Evolutionary conservation across 768 basidiomycete genomes (phyloP), one percentile per base, ranked within the genome.

Genomic region (Russula sp.): DNA sequence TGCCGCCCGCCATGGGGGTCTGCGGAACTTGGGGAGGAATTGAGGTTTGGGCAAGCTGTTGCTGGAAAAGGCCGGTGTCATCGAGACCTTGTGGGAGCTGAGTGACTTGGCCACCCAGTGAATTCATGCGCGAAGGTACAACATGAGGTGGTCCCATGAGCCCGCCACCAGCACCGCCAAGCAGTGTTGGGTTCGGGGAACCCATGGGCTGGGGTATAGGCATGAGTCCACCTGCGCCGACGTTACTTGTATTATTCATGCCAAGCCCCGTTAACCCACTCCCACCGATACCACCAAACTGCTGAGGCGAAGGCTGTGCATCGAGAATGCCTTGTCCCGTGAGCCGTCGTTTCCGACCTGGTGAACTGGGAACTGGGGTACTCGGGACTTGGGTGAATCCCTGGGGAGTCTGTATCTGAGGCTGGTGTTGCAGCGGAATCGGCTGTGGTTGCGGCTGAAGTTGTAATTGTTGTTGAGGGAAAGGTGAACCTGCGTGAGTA

Each of bases 111-210:
- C 64, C 56, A 25, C 54, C 63, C 53, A 20, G 69, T 66, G 65
- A 67, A 56, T 36, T 70, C 62, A 32, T 65, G 59, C 53, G 72
- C 65, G 42, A 68, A 62, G 59, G 74, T 57, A 59, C 65, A 35
- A 58, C 60, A 42, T 57, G 66, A 42, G 77, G 77, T 5, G 75
- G 77, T 11, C 75, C 75, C 77, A 77, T 78, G 47, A 76, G 59
- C 25, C 75, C 70, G 36, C 72, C 71, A 2, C 67, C 68, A 11
- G 71, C 69, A 20, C 69, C 72, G n/a, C 70, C 71, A 65, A 70
- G 63, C 29, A 72, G 65, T 49, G 72, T 61, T 25, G 66, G 68
- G 5, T 67, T 68, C 2, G 64, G 65, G 3, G 66, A 63, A 29
- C 67, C 68, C 47, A 73, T 63, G 2, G 63, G 36, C 35, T 59